These are phyloP conservation scores for Escovopsis sp. DNA, from an alignment of 2,329 filamentous ascomycete genomes.

Conservation along the genomic window DNA sequence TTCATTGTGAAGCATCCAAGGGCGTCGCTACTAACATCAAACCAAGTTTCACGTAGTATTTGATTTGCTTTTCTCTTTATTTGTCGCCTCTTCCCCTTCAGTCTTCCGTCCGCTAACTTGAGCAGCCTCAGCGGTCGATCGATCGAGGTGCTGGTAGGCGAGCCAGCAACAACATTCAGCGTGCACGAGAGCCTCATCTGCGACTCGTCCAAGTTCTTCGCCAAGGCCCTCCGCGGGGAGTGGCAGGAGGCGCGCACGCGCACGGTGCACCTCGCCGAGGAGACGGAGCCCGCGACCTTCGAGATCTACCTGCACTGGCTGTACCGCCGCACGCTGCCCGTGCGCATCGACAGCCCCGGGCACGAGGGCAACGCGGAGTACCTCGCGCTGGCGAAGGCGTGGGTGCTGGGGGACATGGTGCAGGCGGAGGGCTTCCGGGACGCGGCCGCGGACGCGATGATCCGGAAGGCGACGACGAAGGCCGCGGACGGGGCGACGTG, in stretches of 20 bases:
- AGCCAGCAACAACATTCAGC: background rate
- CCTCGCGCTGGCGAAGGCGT: constrained; percentile 4
- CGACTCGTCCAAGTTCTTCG: constrained; percentile 2
- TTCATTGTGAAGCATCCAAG: too few relatives aligned
- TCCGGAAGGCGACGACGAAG: background rate
- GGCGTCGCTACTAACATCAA: too few relatives aligned
- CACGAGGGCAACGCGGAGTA: constrained; percentile 2
- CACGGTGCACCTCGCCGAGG: background rate
- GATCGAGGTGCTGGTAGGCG: constrained; percentile 3
- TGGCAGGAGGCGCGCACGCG: constrained; percentile 1
- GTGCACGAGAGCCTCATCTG: constrained; percentile 3
- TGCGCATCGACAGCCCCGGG: constrained; percentile 2
- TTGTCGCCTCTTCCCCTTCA: too few relatives aligned
- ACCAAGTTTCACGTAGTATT: too few relatives aligned
- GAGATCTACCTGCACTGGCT: constrained; percentile 4
- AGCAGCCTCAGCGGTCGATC: background rate
- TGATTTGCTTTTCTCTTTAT: too few relatives aligned
- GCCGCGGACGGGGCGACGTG: background rate
- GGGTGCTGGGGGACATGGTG: constrained; percentile 4
- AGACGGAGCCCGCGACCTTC: constrained; percentile 1
- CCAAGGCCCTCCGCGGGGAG: constrained; percentile 2
- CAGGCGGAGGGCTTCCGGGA: constrained; percentile 3
- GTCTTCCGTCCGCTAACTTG: background rate
- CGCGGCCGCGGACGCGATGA: constrained; percentile 4
- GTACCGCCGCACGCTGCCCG: constrained; percentile 2